phyloP scores from a whole-genome alignment of 2,329 filamentous ascomycete genomes.

The Hypoxylon sp. region DNA sequence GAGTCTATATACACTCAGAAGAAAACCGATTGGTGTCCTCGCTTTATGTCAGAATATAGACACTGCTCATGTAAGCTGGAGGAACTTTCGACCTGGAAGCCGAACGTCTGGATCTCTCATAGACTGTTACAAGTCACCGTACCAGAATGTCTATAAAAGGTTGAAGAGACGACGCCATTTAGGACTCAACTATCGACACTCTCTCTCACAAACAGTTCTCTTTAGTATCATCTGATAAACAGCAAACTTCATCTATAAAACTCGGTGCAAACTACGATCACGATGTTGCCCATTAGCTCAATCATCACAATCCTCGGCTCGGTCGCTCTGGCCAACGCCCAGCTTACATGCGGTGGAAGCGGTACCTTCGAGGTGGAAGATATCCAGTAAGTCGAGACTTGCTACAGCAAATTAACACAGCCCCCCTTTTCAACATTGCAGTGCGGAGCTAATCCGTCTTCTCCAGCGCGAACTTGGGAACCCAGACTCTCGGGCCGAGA shows the following conservation, averaged over 20 bases:
- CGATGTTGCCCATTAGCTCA: background rate
- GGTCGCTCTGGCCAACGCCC: background rate
- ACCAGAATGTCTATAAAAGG: background rate
- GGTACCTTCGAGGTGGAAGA: background rate
- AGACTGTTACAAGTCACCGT: background rate
- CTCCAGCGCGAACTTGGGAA: background rate
- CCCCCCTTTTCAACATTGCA: background rate
- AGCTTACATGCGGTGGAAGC: background rate
- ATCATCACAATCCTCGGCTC: background rate
- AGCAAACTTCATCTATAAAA: background rate
- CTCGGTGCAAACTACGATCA: background rate
- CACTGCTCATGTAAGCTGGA: background rate
- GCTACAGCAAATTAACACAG: background rate
- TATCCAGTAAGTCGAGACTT: background rate
- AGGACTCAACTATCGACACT: background rate
- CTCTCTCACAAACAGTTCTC: background rate
- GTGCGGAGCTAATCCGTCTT: background rate
- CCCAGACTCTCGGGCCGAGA: background rate
- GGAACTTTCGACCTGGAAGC: background rate
- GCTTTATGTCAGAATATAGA: background rate
- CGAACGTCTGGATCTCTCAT: too few relatives aligned
- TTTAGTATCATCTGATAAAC: background rate
- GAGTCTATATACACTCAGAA: background rate
- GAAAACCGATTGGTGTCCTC: background rate
- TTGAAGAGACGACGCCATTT: background rate